These are phyloP conservation scores for Mortierella sp. DNA, from an alignment of 371 early-diverging fungal genomes.

Conservation along the genomic window DNA sequence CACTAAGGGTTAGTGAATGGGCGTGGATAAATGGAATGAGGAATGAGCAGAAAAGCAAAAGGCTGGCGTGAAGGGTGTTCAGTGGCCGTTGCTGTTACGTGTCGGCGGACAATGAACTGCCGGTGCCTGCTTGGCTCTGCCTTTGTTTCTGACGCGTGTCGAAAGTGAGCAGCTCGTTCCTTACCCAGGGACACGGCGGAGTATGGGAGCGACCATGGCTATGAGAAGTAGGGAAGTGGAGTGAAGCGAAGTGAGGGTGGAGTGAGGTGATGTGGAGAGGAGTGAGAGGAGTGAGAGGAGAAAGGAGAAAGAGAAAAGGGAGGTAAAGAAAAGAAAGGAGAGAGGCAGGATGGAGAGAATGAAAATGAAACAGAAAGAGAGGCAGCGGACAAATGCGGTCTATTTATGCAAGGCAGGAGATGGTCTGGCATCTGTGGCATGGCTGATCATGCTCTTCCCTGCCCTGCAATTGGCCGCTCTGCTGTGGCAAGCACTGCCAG, in stretches of 20 bases:
- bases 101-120: conserved; percentile 1
- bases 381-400: neutral
- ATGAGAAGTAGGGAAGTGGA: neutral
- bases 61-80: neutral
- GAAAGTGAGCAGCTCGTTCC: neutral
- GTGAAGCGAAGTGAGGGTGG: neutral
- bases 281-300: too few relatives aligned
- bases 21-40: neutral
- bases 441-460: neutral
- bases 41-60: neutral
- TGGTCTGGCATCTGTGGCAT: neutral
- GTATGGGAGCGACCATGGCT: conserved; percentile 24
- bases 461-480: neutral
- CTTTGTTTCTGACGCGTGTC: neutral
- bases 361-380: neutral
- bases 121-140: neutral
- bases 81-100: neutral
- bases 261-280: neutral
- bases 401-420: neutral
- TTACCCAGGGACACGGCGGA: conserved; percentile 34
- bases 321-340: neutral
- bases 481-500: neutral
- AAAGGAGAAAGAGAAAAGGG: neutral
- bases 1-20: conserved; percentile 1
- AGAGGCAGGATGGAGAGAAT: neutral